These are phyloP conservation scores for Orychophragmus violaceus DNA, from an alignment of 345 rosid genomes.

Conservation along the genomic window DNA sequence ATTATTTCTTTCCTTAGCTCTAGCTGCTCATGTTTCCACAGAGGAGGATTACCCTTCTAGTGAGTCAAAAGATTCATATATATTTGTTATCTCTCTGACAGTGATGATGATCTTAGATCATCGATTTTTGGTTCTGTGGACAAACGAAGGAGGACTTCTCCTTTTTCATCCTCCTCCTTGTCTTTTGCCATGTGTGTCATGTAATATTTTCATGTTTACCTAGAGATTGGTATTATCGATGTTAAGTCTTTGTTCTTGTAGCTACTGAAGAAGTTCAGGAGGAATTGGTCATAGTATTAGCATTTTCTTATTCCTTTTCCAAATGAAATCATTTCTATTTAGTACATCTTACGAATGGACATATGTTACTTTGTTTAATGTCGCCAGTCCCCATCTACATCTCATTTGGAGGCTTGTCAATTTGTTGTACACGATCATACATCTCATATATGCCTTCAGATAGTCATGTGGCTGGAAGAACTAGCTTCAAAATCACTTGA, in stretches of 20 bases:
- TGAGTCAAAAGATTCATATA: too few relatives aligned
- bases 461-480: slow-evolving; percentile 92
- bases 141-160: too few relatives aligned
- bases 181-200: neutral
- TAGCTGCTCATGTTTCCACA: too few relatives aligned
- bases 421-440: slow-evolving; percentile 78
- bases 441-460: slow-evolving; percentile 85
- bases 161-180: too few relatives aligned
- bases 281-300: slow-evolving; percentile 54
- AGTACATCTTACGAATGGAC: neutral
- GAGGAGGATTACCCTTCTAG: too few relatives aligned
- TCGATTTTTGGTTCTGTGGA: too few relatives aligned
- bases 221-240: neutral
- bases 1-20: too few relatives aligned
- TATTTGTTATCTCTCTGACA: too few relatives aligned
- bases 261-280: too few relatives aligned
- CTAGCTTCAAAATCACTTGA: too few relatives aligned
- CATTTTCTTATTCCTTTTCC: slow-evolving; percentile 4
- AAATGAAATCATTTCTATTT: neutral
- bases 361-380: slow-evolving; percentile 11
- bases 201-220: slow-evolving; percentile 11
- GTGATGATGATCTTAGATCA: too few relatives aligned
- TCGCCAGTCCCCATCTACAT: slow-evolving; percentile 71
- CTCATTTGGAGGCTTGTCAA: slow-evolving; percentile 90
- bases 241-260: slow-evolving; percentile 37